These are phyloP conservation scores for Rhodotorula sp. DNA, from an alignment of 1,284 basidiomycete species.

Conservation along the genomic window DNA sequence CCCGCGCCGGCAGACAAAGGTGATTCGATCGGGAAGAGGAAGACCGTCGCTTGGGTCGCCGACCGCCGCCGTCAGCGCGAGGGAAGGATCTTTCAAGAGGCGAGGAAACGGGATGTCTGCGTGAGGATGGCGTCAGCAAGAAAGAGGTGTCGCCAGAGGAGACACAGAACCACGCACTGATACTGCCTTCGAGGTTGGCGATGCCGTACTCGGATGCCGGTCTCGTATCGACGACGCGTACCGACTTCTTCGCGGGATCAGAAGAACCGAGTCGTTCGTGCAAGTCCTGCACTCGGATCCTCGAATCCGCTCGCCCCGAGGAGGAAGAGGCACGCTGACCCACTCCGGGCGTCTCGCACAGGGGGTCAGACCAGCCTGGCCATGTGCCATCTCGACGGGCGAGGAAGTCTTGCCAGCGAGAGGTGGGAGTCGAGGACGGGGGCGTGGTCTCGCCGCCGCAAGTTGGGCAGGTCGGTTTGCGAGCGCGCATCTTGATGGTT, in stretches of 20 bases:
- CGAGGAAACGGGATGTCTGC: constrained; percentile 67
- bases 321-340: constrained; percentile 59
- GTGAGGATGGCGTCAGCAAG: neutral
- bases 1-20: constrained; percentile 79
- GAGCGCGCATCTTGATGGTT: constrained; percentile 70
- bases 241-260: too few species aligned
- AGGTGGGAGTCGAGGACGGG: constrained; percentile 1
- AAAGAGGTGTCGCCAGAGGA: too few species aligned
- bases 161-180: constrained; percentile 59
- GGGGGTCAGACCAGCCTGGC: constrained; percentile 42
- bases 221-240: constrained; percentile 73
- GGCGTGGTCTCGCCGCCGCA: constrained; percentile 56
- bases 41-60: constrained; percentile 4
- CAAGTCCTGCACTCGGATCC: constrained; percentile 5
- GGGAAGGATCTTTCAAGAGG: constrained; percentile 60
- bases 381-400: constrained; percentile 43
- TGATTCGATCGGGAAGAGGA: constrained; percentile 47
- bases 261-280: constrained; percentile 4
- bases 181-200: constrained; percentile 70
- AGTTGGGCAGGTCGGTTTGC: constrained; percentile 62
- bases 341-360: constrained; percentile 62
- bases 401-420: constrained; percentile 46
- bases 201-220: constrained; percentile 80
- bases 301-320: constrained; percentile 21
- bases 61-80: constrained; percentile 14